Conservation (phyloP, 176 grass and related monocot species). For the Areca catechu region DNA sequence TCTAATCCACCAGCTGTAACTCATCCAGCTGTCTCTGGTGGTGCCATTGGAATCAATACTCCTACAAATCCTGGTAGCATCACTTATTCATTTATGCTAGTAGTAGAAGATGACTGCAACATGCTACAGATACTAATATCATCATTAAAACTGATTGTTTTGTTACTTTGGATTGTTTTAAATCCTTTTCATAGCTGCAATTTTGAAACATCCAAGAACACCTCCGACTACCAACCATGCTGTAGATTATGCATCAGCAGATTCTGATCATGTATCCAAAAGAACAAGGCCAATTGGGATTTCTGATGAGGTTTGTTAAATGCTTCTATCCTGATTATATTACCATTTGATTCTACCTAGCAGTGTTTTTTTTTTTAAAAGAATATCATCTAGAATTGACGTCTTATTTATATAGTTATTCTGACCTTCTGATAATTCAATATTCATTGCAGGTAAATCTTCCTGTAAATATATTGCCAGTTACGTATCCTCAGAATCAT, state of each 20-base stretch:
- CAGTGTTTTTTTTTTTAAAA: background rate
- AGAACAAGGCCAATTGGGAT: conserved; percentile 87
- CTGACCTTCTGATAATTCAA: conserved; percentile 11
- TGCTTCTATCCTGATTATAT: conserved; percentile 15
- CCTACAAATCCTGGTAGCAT: conserved; percentile 83
- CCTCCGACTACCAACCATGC: conserved; percentile 55
- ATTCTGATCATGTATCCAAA: conserved; percentile 82
- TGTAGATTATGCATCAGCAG: conserved; percentile 78
- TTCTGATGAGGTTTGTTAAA: conserved; percentile 67
- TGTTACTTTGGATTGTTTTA: conserved; percentile 1
- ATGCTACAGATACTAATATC: conserved; percentile 2
- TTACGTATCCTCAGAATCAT: conserved; percentile 78
- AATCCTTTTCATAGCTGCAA: conserved; percentile 29
- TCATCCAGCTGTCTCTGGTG: conserved; percentile 77
- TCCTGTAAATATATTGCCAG: conserved; percentile 70
- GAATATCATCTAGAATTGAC: no score
- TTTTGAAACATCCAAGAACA: conserved; percentile 91
- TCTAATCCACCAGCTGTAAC: conserved; percentile 75
- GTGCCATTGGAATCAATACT: conserved; percentile 78
- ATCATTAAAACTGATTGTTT: background rate
- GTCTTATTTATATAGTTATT: conserved; percentile 4
- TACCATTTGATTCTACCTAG: conserved; percentile 12
- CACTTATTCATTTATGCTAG: background rate
- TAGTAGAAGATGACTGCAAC: conserved; percentile 20
- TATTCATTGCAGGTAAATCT: conserved; percentile 68